A percentile compares a stretch with the other conserved stretches of the same genome.
These are phyloP conservation scores for Thinopyrum elongatum DNA, from an alignment of 176 grass and related monocot genomes.

Conservation along the genomic window DNA sequence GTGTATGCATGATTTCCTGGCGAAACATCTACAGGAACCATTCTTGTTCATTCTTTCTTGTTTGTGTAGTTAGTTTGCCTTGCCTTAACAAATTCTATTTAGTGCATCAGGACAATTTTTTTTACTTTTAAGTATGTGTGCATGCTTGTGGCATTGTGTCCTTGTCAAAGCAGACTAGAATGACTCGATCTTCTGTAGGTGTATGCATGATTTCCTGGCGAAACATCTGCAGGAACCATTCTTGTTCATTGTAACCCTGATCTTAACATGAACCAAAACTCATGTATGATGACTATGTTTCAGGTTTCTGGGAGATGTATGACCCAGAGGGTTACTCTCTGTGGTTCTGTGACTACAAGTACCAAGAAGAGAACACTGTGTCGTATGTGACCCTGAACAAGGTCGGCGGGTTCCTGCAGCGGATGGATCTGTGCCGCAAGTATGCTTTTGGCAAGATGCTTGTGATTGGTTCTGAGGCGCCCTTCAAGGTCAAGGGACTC, in stretches of 20 bases:
- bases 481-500: conserved; percentile 92
- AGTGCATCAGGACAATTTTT: too few species aligned
- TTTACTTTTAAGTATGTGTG: too few species aligned
- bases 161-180: too few species aligned
- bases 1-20: too few species aligned
- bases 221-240: too few species aligned
- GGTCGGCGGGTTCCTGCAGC: conserved; percentile 88
- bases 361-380: conserved; percentile 89
- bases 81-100: too few species aligned
- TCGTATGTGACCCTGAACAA: conserved; percentile 95
- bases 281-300: neutral
- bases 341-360: conserved; percentile 99
- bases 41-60: neutral
- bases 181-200: too few species aligned
- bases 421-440: conserved; percentile 91
- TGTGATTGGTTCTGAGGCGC: conserved; percentile 64
- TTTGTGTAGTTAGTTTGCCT: too few species aligned
- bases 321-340: conserved; percentile 96
- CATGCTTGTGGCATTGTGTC: too few species aligned
- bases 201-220: too few species aligned
- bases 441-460: conserved; percentile 99
- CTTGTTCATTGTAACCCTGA: neutral
- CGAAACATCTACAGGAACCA: too few species aligned
- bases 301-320: conserved; percentile 99
- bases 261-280: neutral